Conservation (phyloP, 1,284 basidiomycete genomes). For the Puccinia coronata region DNA sequence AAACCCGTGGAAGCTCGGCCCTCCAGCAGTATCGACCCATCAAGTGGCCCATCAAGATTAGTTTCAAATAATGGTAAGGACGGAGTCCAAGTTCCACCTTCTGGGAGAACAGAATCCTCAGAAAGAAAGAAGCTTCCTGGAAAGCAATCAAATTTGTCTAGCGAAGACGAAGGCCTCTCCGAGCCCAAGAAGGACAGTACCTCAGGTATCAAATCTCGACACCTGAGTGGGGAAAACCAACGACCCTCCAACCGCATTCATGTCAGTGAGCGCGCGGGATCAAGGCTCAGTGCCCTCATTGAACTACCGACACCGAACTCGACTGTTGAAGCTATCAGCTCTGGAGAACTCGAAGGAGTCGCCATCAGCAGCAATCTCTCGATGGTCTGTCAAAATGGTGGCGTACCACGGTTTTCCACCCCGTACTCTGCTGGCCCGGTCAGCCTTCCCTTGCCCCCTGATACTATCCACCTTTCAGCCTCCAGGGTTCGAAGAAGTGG, state of each 20-base stretch:
- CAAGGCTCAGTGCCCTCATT: conserved; percentile 40
- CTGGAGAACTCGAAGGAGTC: conserved; percentile 22
- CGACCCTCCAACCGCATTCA: conserved; percentile 32
- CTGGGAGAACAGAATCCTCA: conserved; percentile 7
- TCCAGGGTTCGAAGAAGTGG: conserved; percentile 36
- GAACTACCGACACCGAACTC: conserved; percentile 43
- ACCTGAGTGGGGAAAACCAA: background rate
- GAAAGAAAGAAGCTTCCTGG: background rate
- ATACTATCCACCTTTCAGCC: conserved; percentile 42
- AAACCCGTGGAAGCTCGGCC: background rate
- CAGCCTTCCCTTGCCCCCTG: conserved; percentile 43
- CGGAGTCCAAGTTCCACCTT: background rate
- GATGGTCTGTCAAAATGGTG: conserved; percentile 31
- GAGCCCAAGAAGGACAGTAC: background rate
- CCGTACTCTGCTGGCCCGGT: conserved; percentile 39
- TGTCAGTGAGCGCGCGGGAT: conserved; percentile 34
- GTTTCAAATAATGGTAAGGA: background rate
- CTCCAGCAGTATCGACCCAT: background rate
- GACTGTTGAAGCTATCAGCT: conserved; percentile 14
- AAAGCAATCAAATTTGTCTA: background rate
- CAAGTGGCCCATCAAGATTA: background rate
- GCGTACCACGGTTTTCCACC: conserved; percentile 33
- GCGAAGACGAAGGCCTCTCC: background rate
- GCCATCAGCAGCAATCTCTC: conserved; percentile 27
- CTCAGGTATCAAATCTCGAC: background rate